Base-by-base conservation (phyloP, 2,329 filamentous ascomycete genomes). In the Monosporascus sp. region DNA sequence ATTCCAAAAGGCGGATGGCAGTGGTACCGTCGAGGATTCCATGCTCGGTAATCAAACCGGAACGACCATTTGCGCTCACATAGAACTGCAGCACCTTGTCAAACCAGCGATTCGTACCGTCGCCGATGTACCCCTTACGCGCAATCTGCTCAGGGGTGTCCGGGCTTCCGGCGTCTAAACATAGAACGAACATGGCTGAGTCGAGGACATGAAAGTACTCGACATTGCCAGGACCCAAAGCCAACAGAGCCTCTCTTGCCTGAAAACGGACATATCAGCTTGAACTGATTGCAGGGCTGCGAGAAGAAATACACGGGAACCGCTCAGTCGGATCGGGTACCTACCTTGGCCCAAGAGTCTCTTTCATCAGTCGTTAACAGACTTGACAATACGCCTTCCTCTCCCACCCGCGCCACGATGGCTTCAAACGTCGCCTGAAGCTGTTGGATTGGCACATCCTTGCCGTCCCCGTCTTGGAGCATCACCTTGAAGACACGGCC, bases 81-180 rank as follows among this genome's bases (percentile, higher is more conserved):
- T 48, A 49, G 48, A 57, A 53, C 39, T 57, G 55, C 15, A 55
- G 17, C 5, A 38, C 35, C 27, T 57, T 57, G 18, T 57, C 55
- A 20, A 53, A 51, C 55, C 55, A 57, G 2, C 55, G 55, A 22
- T 57, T 57, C 7, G 37, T 38, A 2, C 50, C 53, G 7, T 53
- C 38, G 47, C 55, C 55, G 18, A 55, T 41, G 22, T 36, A 48
- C 3, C 50, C 48, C 20, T 53, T 38, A 2, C 44, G 22, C 11
- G 45, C 53, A 11, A 45, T 48, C 38, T 57, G 46, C 8, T 52
- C 53, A 6, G 49, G 31, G 2, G 38, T 53, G 5, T 49, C 45
- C 2, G 56, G 53, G 20, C 44, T 39, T 39, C 44, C 49, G 27
- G 27, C 41, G 20, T 56, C 56, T 22, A 58, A 24, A 15, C 54